Evolutionary conservation across 441 rosid species (phyloP).

Genomic region (Populus hybrid): DNA sequence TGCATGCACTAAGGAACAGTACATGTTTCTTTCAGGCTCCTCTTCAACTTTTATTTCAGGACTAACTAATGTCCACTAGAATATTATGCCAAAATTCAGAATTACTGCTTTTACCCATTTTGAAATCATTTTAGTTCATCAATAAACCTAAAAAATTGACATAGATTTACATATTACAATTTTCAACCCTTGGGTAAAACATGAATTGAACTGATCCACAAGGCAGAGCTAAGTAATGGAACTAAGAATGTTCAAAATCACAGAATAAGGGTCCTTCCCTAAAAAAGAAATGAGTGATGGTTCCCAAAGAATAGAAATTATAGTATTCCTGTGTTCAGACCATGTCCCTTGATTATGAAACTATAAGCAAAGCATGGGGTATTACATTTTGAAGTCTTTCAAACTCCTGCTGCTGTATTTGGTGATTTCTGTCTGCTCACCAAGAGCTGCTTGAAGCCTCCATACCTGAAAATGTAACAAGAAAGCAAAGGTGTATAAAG

Average conservation of each 20-base stretch:
- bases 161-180: background rate
- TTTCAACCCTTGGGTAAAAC: background rate
- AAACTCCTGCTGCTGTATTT: slow-evolving; percentile 81
- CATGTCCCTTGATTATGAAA: background rate
- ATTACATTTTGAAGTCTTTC: slow-evolving; percentile 94
- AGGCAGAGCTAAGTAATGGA: background rate
- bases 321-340: background rate
- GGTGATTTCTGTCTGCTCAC: slow-evolving; percentile 90
- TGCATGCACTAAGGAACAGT: background rate
- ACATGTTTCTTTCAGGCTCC: background rate
- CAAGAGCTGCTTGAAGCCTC: slow-evolving; percentile 98
- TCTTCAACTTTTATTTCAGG: background rate
- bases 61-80: too few relatives aligned
- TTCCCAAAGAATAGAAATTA: background rate
- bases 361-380: slow-evolving; percentile 3
- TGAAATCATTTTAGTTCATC: background rate
- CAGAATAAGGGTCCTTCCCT: background rate
- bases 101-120: background rate
- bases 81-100: background rate
- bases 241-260: background rate
- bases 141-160: background rate
- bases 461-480: slow-evolving; percentile 54
- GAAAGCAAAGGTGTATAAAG: background rate
- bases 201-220: background rate
- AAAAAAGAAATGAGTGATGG: background rate